Evolutionary conservation across 108 stramenopile species (phyloP), one percentile per base, ranked within the genome.

Genomic region (Fragilaria crotonensis): DNA sequence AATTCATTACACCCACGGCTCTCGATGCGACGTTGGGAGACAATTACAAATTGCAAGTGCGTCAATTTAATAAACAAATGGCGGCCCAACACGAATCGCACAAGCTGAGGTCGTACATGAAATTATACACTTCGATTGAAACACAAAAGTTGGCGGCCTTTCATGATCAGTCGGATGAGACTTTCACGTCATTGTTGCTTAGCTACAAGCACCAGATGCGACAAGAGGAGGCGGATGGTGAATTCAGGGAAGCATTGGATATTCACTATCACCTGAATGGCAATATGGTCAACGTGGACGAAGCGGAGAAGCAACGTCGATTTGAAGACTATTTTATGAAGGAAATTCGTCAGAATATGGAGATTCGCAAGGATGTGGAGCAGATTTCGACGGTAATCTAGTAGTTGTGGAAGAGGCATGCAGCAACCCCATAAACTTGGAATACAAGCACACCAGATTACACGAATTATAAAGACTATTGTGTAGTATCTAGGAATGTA

Each of bases 101-200:
- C 23, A 86, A 87, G 65, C 73, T 98, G 67, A 68, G 94, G 45
- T 89, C 88, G n/a, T 98, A 94, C 82, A 76, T 98, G 74, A 89
- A 87, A 46, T 78, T 98, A 11, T 98, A 98, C 77, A 95, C 95
- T 9, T 89, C 93, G 56, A 93, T 98, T 52, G 76, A 68, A 7
- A 68, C 95, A 14, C 79, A 74, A 23, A 98, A 98, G 66, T 71
- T 98, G 28, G 86, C 89, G 5, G 54, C 72, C 18, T 98, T 96
- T 73, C 85, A 87, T 63, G 70, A 91, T 36, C 67, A 67, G 30
- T 56, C 49, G 25, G 72, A 72, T 19, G 57, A 78, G 44, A 31
- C 31, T 4, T 78, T 85, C 56, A 59, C 70, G 32, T 54, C 80
- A 0, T 60, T 72, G 47, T 52, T 93, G 18, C 26, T 78, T 18